These are phyloP conservation scores for Pseudopediastrum boryanum DNA, from an alignment of 139 green algal genomes.

Conservation along the genomic window DNA sequence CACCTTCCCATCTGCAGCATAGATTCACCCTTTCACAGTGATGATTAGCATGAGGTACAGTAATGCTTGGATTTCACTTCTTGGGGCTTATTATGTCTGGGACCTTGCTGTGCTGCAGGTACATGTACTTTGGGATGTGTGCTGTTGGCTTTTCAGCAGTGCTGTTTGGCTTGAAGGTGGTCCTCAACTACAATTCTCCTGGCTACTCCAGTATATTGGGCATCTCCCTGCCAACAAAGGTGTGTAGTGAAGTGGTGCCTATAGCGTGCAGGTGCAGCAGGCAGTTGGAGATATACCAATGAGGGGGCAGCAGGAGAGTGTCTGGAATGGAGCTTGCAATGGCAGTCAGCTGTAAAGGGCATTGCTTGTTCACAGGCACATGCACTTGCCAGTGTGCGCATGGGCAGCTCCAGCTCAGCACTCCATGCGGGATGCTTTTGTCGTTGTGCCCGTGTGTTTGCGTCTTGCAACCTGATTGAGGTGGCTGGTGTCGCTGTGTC, in stretches of 20 bases:
- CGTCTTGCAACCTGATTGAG: too few relatives aligned
- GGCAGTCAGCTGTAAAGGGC: not conserved
- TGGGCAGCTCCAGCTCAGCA: not conserved
- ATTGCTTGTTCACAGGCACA: not conserved
- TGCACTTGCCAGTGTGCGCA: not conserved
- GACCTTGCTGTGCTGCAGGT: too few relatives aligned
- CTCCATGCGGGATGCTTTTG: too few relatives aligned
- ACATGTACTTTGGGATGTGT: slow-evolving; percentile 51
- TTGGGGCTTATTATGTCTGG: too few relatives aligned
- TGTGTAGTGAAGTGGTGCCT: slow-evolving; percentile 9
- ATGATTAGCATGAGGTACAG: not conserved
- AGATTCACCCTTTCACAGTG: not conserved
- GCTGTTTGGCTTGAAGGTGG: slow-evolving; percentile 78
- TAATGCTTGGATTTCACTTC: not conserved
- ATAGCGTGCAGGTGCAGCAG: too few relatives aligned
- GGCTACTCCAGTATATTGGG: slow-evolving; percentile 55
- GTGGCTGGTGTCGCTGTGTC: too few relatives aligned
- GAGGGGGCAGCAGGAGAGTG: not conserved
- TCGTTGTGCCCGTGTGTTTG: too few relatives aligned
- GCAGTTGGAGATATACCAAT: not conserved
- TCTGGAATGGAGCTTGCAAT: not conserved
- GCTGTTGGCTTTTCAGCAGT: slow-evolving; percentile 75
- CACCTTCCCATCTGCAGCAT: not conserved
- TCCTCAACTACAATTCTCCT: slow-evolving; percentile 55
- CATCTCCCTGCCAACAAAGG: slow-evolving; percentile 75